Conservation (phyloP, 164 flowering plant genomes). For the Akebia trifoliata region DNA sequence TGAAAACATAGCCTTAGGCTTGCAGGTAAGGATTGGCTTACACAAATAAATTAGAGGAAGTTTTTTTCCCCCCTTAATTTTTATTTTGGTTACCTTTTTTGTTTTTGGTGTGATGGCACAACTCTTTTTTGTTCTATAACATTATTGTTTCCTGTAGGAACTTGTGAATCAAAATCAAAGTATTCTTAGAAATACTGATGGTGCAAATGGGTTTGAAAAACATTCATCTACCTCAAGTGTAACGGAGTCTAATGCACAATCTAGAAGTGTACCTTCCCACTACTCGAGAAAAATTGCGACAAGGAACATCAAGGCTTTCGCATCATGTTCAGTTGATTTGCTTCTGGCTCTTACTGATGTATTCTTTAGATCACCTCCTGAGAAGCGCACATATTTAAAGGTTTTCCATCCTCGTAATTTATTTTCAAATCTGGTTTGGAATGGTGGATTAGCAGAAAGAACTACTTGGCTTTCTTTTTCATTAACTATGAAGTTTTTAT, state of each 20-base stretch:
- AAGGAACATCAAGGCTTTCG: slow-evolving; percentile 54
- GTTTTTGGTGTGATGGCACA: not conserved
- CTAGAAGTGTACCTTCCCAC: slow-evolving; percentile 13
- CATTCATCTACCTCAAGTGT: slow-evolving; percentile 6
- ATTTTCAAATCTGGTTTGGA: not conserved
- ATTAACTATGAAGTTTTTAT: not conserved
- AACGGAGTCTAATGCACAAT: slow-evolving; percentile 17
- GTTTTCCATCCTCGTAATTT: slow-evolving; percentile 23
- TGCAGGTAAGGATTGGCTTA: slow-evolving; percentile 47
- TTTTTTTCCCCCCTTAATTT: not conserved
- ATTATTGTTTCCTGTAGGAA: slow-evolving; percentile 31
- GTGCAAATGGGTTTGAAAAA: slow-evolving; percentile 13
- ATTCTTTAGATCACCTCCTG: slow-evolving; percentile 45
- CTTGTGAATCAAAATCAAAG: slow-evolving; percentile 66
- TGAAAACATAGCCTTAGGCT: slow-evolving; percentile 45
- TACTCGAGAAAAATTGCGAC: slow-evolving; percentile 56
- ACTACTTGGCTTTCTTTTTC: not conserved
- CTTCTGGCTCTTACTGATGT: slow-evolving; percentile 55
- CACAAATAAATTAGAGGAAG: not conserved
- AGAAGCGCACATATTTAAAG: slow-evolving; percentile 52
- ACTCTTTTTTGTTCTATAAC: not conserved
- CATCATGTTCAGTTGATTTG: slow-evolving; percentile 46
- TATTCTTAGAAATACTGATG: slow-evolving; percentile 21
- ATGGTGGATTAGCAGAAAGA: not conserved
- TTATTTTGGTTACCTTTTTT: not conserved